A percentile compares a stretch with the other conserved stretches of the same genome.
Evolutionary conservation across 2,329 filamentous ascomycete genomes (phyloP).

Genomic region (Colletotrichum australisinense): DNA sequence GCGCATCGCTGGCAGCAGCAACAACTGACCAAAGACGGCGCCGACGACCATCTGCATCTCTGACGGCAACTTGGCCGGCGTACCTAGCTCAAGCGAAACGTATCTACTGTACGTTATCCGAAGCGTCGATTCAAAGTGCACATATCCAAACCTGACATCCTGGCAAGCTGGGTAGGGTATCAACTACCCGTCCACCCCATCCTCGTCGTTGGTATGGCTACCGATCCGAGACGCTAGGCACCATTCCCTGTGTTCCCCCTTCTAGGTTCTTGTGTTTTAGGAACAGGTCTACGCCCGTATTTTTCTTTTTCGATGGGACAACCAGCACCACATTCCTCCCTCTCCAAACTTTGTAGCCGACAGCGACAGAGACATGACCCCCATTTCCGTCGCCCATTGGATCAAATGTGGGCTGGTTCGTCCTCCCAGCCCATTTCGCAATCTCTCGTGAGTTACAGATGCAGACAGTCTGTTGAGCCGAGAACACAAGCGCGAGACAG

Average conservation of each 20-base stretch:
- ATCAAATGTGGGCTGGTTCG: neutral
- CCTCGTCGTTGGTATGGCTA: neutral
- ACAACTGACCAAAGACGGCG: neutral
- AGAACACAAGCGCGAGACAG: slow-evolving; percentile 16
- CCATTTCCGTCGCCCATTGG: slow-evolving; percentile 1
- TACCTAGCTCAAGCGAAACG: neutral
- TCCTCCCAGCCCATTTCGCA: slow-evolving; percentile 6
- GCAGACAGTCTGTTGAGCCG: neutral
- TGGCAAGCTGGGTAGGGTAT: neutral
- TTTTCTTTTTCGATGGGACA: slow-evolving; percentile 8
- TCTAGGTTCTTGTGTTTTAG: neutral
- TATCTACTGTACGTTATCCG: neutral
- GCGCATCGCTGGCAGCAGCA: neutral
- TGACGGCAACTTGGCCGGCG: neutral
- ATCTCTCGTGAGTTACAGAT: neutral
- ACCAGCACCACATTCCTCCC: neutral
- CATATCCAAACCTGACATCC: neutral
- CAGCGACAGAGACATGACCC: neutral
- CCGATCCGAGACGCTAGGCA: neutral
- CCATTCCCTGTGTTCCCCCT: neutral
- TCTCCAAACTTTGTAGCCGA: neutral
- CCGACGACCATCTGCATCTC: neutral
- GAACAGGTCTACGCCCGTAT: slow-evolving; percentile 12
- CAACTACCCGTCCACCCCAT: neutral
- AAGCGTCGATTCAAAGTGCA: neutral